Evolutionary conservation across 2,329 filamentous ascomycete species (phyloP).

Genomic region (Exutisphaerella laricina): DNA sequence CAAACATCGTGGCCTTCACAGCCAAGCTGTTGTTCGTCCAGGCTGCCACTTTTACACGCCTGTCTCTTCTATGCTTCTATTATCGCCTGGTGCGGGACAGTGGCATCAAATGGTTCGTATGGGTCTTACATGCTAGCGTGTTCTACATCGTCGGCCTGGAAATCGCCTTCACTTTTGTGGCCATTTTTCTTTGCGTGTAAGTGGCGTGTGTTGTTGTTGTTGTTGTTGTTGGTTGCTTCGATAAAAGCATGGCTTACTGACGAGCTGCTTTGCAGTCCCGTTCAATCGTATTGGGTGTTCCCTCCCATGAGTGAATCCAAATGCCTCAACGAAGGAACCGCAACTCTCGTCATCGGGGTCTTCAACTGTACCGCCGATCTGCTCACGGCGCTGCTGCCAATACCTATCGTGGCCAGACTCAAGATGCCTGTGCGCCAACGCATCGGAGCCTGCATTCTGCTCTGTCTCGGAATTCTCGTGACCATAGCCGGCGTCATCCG

Average conservation of each 20-base stretch:
- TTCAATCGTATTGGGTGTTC: conserved; percentile 40
- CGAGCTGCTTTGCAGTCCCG: conserved; percentile 33
- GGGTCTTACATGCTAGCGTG: conserved; percentile 37
- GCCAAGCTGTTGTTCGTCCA: conserved; percentile 40
- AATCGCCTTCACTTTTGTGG: conserved; percentile 35
- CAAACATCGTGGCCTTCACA: conserved; percentile 38
- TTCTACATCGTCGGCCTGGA: conserved; percentile 36
- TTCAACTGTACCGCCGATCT: conserved; percentile 42
- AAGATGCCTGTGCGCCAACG: conserved; percentile 39
- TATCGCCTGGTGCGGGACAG: conserved; percentile 41
- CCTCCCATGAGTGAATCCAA: conserved; percentile 29
- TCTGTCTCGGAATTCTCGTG: conserved; percentile 40
- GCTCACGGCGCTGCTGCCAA: conserved; percentile 39
- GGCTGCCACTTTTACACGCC: conserved; percentile 40
- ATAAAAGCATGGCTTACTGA: background rate
- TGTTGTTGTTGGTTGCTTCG: too few species aligned
- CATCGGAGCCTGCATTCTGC: conserved; percentile 36
- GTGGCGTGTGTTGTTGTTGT: conserved; percentile 12
- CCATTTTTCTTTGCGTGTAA: conserved; percentile 39
- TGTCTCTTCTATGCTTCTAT: conserved; percentile 44
- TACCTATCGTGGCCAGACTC: conserved; percentile 41
- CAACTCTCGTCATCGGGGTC: conserved; percentile 38
- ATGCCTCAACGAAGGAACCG: conserved; percentile 40
- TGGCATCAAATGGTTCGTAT: conserved; percentile 36
- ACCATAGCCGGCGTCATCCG: conserved; percentile 39